Evolutionary conservation across 805 yeast species (phyloP).

Genomic region (Pichia californica): DNA sequence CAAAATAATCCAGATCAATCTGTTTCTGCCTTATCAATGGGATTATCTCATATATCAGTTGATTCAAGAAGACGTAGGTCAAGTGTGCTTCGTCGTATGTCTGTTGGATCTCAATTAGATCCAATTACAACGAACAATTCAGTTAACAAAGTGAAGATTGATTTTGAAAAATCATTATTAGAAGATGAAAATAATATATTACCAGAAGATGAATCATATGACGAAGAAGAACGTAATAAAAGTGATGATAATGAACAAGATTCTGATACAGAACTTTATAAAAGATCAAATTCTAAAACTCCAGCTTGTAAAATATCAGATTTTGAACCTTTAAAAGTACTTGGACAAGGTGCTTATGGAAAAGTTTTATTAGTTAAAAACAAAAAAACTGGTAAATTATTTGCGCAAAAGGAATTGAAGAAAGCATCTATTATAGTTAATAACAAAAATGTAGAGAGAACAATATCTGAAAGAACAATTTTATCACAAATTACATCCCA

Average conservation of each 20-base stretch:
- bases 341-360: conserved; percentile 87
- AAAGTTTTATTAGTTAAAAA: conserved; percentile 73
- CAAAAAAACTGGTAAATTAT: conserved; percentile 49
- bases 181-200: conserved; percentile 6
- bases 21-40: conserved; percentile 1
- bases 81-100: conserved; percentile 25
- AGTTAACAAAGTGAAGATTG: conserved; percentile 5
- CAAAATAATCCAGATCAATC: background rate
- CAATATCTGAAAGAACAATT: conserved; percentile 70
- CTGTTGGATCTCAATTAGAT: conserved; percentile 17
- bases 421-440: conserved; percentile 66
- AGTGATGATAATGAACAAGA: background rate
- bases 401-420: conserved; percentile 78
- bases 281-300: conserved; percentile 11
- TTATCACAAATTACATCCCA: conserved; percentile 57
- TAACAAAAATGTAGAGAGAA: conserved; percentile 54
- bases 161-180: conserved; percentile 2
- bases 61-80: conserved; percentile 19
- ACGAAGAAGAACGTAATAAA: background rate
- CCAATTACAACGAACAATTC: conserved; percentile 3
- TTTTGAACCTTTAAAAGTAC: conserved; percentile 62
- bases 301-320: conserved; percentile 34
- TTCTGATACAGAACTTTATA: conserved; percentile 5
- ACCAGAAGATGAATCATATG: background rate
- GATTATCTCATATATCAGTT: background rate